Percentiles rank a stretch among this genome's conserved stretches.
phyloP scores from a whole-genome alignment of 441 rosid species.

The Adansonia rubrostipa region DNA sequence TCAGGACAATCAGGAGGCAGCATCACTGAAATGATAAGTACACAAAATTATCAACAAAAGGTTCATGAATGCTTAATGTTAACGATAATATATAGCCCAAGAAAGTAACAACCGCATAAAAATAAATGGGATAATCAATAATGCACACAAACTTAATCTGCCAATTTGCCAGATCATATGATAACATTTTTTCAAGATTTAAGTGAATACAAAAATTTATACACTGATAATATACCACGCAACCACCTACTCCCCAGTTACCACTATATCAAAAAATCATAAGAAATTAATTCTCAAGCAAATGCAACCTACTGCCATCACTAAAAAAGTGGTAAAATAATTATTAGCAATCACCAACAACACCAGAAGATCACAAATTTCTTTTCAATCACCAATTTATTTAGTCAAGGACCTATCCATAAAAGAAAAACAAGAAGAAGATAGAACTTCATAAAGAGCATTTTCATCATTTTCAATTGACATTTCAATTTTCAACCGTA shows the following conservation, averaged over 20 bases:
- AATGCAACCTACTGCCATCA: background rate
- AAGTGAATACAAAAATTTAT: background rate
- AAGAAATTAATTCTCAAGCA: background rate
- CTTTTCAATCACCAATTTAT: background rate
- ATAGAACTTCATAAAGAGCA: background rate
- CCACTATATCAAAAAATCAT: background rate
- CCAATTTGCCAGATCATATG: background rate
- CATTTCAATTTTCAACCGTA: slow-evolving; percentile 17
- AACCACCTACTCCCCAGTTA: background rate
- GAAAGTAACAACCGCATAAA: background rate
- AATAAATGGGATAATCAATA: background rate
- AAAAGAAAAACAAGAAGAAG: background rate
- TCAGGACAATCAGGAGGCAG: slow-evolving; percentile 14
- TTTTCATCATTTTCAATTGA: background rate
- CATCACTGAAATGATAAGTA: background rate
- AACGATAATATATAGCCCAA: background rate
- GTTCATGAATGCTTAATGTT: background rate
- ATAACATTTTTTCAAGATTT: background rate
- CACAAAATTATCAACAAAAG: background rate
- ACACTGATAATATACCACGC: background rate
- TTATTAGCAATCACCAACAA: background rate
- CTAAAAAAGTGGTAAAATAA: background rate
- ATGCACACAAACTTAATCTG: background rate
- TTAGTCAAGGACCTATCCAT: background rate
- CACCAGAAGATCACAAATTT: background rate